These are phyloP conservation scores for Wickerhamiella nectarea DNA, from an alignment of 805 yeast species.

Conservation along the genomic window DNA sequence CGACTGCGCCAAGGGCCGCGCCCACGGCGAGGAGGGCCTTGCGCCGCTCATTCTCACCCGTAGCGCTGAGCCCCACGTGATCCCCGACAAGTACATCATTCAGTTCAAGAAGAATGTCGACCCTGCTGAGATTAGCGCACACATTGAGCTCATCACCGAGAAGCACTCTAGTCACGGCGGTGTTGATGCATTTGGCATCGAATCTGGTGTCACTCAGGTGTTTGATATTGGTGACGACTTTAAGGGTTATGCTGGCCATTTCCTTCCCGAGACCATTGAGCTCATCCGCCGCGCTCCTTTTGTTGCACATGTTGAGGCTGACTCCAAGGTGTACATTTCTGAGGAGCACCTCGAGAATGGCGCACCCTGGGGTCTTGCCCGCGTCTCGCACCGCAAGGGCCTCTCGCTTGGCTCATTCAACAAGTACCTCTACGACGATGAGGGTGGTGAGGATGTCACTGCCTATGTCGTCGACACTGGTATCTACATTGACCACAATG, in stretches of 20 bases:
- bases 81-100: slow-evolving; percentile 46
- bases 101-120: slow-evolving; percentile 59
- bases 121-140: slow-evolving; percentile 43
- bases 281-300: slow-evolving; percentile 45
- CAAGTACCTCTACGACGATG: slow-evolving; percentile 45
- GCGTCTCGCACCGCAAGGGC: slow-evolving; percentile 53
- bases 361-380: slow-evolving; percentile 67
- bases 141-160: slow-evolving; percentile 48
- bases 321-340: slow-evolving; percentile 39
- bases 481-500: slow-evolving; percentile 34
- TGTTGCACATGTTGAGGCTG: slow-evolving; percentile 51
- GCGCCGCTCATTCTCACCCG: slow-evolving; percentile 39
- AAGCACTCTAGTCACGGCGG: slow-evolving; percentile 20
- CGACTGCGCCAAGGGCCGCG: slow-evolving; percentile 7
- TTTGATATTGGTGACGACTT: slow-evolving; percentile 37
- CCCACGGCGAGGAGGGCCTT: slow-evolving; percentile 1
- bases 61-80: slow-evolving; percentile 24
- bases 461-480: slow-evolving; percentile 51
- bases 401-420: slow-evolving; percentile 44
- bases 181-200: slow-evolving; percentile 29
- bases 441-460: slow-evolving; percentile 32
- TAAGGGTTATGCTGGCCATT: slow-evolving; percentile 76
- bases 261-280: slow-evolving; percentile 61
- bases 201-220: slow-evolving; percentile 21
- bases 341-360: slow-evolving; percentile 40